phyloP scores from a whole-genome alignment of 2,329 filamentous ascomycete genomes.

The Fusarium sp. region DNA sequence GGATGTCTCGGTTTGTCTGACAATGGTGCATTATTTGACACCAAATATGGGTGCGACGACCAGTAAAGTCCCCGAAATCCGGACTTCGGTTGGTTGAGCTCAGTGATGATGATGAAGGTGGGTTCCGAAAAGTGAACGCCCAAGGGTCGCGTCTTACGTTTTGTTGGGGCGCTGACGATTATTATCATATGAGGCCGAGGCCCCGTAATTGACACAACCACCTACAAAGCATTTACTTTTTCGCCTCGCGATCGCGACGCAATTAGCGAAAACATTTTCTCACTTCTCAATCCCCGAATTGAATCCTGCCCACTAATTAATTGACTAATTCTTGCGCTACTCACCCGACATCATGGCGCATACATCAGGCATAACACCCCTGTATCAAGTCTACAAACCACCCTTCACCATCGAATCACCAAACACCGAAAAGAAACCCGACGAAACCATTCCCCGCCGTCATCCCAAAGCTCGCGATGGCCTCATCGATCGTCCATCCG shows the following conservation, averaged over 20 bases:
- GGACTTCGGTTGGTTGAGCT: not conserved
- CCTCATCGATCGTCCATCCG: conserved; percentile 72
- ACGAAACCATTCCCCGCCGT: conserved; percentile 85
- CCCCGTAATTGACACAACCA: not conserved
- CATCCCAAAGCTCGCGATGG: conserved; percentile 76
- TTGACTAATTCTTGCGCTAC: no score
- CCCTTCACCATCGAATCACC: conserved; percentile 80
- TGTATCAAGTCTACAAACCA: conserved; percentile 71
- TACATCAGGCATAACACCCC: conserved; percentile 56
- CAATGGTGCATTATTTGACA: not conserved
- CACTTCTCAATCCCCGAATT: no score
- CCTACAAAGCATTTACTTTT: not conserved
- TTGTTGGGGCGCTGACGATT: not conserved
- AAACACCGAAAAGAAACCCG: conserved; percentile 72
- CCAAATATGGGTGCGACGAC: not conserved
- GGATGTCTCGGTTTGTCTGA: not conserved
- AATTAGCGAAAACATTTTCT: not conserved
- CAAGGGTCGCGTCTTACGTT: not conserved
- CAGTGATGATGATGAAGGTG: not conserved
- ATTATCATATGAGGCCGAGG: not conserved
- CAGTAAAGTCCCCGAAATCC: not conserved
- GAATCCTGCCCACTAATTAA: no score
- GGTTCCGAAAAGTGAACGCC: not conserved
- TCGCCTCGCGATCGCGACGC: not conserved
- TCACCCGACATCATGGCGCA: not conserved